Evolutionary conservation across 2,329 filamentous ascomycete genomes (phyloP).

Genomic region (Neocucurbitaria cava): DNA sequence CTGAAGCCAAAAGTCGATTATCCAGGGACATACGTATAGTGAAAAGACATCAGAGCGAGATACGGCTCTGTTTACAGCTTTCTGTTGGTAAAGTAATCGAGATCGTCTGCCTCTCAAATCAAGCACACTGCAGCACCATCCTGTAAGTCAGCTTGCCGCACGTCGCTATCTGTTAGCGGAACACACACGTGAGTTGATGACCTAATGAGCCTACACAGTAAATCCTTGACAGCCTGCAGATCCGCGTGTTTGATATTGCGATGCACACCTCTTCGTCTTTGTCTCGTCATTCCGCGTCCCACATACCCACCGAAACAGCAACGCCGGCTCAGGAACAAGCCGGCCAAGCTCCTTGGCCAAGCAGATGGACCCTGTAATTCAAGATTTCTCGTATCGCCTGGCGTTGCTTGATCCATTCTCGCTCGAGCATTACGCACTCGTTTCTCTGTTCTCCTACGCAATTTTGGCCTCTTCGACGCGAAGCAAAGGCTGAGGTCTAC

Average conservation of each 20-base stretch:
- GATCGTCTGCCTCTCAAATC: too few relatives aligned
- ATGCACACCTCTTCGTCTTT: not conserved
- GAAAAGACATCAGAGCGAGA: too few relatives aligned
- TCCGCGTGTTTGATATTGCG: not conserved
- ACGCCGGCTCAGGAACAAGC: slow-evolving; percentile 24
- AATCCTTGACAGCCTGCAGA: not conserved
- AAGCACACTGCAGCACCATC: too few relatives aligned
- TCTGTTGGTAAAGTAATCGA: too few relatives aligned
- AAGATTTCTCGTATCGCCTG: slow-evolving; percentile 26
- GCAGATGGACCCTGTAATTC: slow-evolving; percentile 14
- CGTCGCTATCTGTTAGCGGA: too few relatives aligned
- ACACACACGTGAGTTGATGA: too few relatives aligned
- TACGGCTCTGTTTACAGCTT: too few relatives aligned
- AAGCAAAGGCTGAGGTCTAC: not conserved
- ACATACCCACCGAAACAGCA: slow-evolving; percentile 9
- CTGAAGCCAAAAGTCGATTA: too few relatives aligned
- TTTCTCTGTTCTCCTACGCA: not conserved
- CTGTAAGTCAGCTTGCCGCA: too few relatives aligned
- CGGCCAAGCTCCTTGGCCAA: slow-evolving; percentile 29
- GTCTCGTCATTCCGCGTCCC: not conserved
- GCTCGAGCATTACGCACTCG: not conserved
- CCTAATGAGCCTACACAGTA: too few relatives aligned
- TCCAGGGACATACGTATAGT: too few relatives aligned
- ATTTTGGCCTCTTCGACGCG: not conserved
- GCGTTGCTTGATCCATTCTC: slow-evolving; percentile 30